phyloP scores from a whole-genome alignment of 2,329 filamentous ascomycete genomes.

The Xylaria sp. region DNA sequence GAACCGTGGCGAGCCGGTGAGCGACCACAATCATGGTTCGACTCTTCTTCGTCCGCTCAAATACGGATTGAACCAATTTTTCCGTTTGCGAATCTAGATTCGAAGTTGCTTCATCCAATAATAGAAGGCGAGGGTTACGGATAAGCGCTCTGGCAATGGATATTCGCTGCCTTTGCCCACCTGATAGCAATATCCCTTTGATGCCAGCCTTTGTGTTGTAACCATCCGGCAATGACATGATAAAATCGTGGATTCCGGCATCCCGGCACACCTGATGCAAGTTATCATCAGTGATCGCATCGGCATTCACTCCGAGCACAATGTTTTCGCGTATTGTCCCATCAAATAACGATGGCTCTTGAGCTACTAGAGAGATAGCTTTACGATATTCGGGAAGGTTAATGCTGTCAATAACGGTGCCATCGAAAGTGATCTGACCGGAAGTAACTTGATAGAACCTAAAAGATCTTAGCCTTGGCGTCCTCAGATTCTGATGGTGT shows the following conservation, averaged over 20 bases:
- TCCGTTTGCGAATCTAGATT: conserved; percentile 69
- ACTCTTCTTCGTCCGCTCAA: conserved; percentile 71
- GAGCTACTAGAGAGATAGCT: conserved; percentile 75
- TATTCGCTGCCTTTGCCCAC: conserved; percentile 77
- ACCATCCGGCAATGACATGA: conserved; percentile 72
- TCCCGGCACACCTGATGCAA: conserved; percentile 65
- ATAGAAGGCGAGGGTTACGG: conserved; percentile 70
- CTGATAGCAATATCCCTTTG: conserved; percentile 72
- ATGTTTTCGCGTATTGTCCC: conserved; percentile 72
- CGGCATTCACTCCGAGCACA: conserved; percentile 69
- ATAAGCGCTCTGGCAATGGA: conserved; percentile 77
- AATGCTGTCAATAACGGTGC: conserved; percentile 66
- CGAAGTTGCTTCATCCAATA: conserved; percentile 79
- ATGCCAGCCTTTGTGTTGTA: conserved; percentile 77
- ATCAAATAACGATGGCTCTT: conserved; percentile 78
- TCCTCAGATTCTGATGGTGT: background rate
- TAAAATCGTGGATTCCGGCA: conserved; percentile 77
- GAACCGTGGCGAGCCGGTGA: conserved; percentile 79
- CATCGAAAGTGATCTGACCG: conserved; percentile 73
- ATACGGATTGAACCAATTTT: conserved; percentile 70
- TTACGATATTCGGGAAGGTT: conserved; percentile 71
- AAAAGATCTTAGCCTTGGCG: conserved; percentile 30
- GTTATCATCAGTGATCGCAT: conserved; percentile 61
- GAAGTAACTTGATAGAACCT: conserved; percentile 74
- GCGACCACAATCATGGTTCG: conserved; percentile 79